Evolutionary conservation across 495 filamentous ascomycete genomes (phyloP), one percentile per base, ranked within the genome.

Genomic region (Talaromyces wortmannii): DNA sequence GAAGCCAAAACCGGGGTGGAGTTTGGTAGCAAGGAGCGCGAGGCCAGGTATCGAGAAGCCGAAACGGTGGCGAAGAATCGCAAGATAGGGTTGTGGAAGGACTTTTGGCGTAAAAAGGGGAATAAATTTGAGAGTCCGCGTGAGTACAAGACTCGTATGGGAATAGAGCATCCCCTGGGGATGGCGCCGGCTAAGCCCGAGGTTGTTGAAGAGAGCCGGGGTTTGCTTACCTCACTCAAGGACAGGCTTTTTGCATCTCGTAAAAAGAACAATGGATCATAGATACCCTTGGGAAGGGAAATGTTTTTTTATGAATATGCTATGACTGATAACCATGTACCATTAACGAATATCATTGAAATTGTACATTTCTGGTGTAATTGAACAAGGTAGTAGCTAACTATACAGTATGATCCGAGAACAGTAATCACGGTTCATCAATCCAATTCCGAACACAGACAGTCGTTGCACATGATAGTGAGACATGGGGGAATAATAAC

Each of bases 1-100:
- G 94, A 97, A 68, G 92, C 88, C 17, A 96, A 92, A 71, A 78
- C 71, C 8, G 91, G 91, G 7, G 83, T 84, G 2, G 94, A 97
- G 67, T 98, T 94, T 73, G 94, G 94, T 4, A 81, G 82, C 4
- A 79, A 83, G 57, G 65, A 65, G 0, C 67, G 69, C 59, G 82
- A 87, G 64, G 71, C 74, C 52, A 75, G 76, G 53, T 97, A 96
- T 67, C 74, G 83, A 57, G 72, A 70, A 16, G 86, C 86, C 1
- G 91, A 97, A 71, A 78, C 65, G 64, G 70, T 71, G 71, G 92
- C 95, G 3, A 89, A 84, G 76, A 63, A 61, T 59, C 78, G 73
- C 64, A 81, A 80, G 53, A 79, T 73, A 59, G 94, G 94, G 3
- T 85, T 98, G 73, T 97, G 94, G 92, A 77, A 78, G 58, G 76